Evolutionary conservation across 1,284 basidiomycete genomes (phyloP), one percentile per base, ranked within the genome.

Genomic region (Leccinum ponderosum): DNA sequence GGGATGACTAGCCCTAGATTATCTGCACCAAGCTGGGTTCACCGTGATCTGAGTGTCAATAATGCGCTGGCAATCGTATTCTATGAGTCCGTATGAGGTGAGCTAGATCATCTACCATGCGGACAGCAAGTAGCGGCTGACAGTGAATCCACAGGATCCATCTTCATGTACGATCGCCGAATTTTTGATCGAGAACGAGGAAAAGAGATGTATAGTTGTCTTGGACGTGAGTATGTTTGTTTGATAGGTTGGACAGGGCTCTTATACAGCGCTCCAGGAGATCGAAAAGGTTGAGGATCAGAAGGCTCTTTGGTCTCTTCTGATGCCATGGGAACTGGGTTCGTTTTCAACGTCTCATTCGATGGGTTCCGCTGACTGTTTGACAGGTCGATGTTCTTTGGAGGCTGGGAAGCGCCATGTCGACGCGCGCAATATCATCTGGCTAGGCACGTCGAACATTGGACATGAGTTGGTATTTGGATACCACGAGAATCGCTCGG

Each of bases 311-410:
- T 90, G 87, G 77, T 87, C 91, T 17, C 73, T 93, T 20, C 79
- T 93, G 51, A 89, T 92, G 82, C 91, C 91, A 33, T 93, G 90
- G 90, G 91, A 92, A 71, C 78, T 90, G 15, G 91, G 86, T 85
- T 65, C 62, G 76, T 68, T 6, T 42, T 55, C 31, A 17, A 39
- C 7, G 37, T 37, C n/a, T 29, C 33, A 44, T 35, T 56, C 25
- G 25, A 14, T 25, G 25, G 48, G 44, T 48, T 54, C 56, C 17
- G 20, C 63, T 67, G n/a, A 74, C 57, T 48, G 12, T 33, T 9
- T 59, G 17, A 9, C 62, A 85, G 85, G 89, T 54, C 84, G 87
- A 47, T 91, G 87, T 72, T 87, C 87, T 11, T 83, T 89, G 59
- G 87, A 86, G 65, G 83, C 87, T 7, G 85, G 84, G 35, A 85